These are phyloP conservation scores for Pilatotrama ljubarskyi DNA, from an alignment of 768 basidiomycete genomes.

Conservation along the genomic window DNA sequence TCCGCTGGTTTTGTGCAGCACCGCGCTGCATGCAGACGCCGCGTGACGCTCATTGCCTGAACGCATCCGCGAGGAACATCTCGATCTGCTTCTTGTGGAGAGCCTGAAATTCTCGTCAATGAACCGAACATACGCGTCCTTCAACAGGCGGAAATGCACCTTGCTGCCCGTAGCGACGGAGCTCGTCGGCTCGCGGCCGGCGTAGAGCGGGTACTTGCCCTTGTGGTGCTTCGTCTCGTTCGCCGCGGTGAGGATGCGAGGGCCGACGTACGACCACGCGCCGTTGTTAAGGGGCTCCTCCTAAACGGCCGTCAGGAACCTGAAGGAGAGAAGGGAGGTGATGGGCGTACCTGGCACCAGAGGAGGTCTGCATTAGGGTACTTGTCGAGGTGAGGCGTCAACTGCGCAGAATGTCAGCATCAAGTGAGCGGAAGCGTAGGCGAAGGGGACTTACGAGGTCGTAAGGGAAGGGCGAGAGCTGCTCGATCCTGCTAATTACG, in stretches of 20 bases:
- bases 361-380: constrained; percentile 93
- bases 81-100: constrained; percentile 93
- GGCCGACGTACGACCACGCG: constrained; percentile 94
- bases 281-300: constrained; percentile 98
- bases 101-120: constrained; percentile 41
- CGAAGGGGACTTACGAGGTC: constrained; percentile 62
- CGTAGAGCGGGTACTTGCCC: constrained; percentile 88
- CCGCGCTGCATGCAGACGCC: background rate
- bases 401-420: constrained; percentile 38
- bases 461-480: constrained; percentile 96
- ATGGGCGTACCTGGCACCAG: constrained; percentile 31
- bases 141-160: constrained; percentile 43
- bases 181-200: constrained; percentile 90
- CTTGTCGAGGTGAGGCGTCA: constrained; percentile 91
- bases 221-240: constrained; percentile 87
- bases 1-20: background rate
- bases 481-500: constrained; percentile 92
- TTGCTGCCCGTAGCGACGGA: constrained; percentile 93
- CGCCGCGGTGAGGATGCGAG: constrained; percentile 88
- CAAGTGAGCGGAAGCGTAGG: background rate
- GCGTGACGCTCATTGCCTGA: constrained; percentile 32
- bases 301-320: constrained; percentile 32
- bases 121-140: no score
- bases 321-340: background rate
- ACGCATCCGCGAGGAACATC: constrained; percentile 63